These are phyloP conservation scores for Nicotiana paniculata DNA, from an alignment of 257 asterid genomes.

Conservation along the genomic window DNA sequence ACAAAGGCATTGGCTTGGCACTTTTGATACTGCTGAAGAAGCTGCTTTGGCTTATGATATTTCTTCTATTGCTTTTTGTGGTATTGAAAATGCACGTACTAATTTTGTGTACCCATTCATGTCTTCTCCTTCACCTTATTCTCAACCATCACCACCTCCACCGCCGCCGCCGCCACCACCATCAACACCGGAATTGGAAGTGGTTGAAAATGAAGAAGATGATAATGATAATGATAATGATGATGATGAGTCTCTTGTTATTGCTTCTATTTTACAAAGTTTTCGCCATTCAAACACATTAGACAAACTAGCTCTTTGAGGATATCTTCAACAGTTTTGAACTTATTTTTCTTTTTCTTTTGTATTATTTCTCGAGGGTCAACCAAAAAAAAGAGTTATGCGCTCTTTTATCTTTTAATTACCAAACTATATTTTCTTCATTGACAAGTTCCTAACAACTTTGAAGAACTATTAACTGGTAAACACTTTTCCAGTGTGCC, in stretches of 20 bases:
- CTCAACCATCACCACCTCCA: not conserved
- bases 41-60: conserved; percentile 36
- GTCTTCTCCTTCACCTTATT: not conserved
- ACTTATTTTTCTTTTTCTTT: not conserved
- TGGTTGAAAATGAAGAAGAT: conserved; percentile 4
- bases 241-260: conserved; percentile 32
- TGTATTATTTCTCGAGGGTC: too few relatives aligned
- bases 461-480: too few relatives aligned
- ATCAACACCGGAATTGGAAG: conserved; percentile 10
- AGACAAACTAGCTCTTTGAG: conserved; percentile 11
- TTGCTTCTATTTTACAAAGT: conserved; percentile 39
- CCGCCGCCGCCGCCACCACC: not conserved
- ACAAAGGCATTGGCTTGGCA: conserved; percentile 35
- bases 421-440: too few relatives aligned
- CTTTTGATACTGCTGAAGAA: conserved; percentile 31
- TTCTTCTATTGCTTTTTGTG: conserved; percentile 27
- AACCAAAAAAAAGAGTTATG: too few relatives aligned
- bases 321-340: not conserved
- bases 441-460: too few relatives aligned
- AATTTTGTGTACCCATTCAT: conserved; percentile 21
- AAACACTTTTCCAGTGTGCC: too few relatives aligned
- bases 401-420: too few relatives aligned
- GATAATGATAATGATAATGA: not conserved
- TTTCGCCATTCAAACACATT: conserved; percentile 19
- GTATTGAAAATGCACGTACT: conserved; percentile 27